A percentile compares a stretch with the other conserved stretches of the same genome.
These are phyloP conservation scores for Plasmodium falciparum DNA, from an alignment of 169 alveolate species.

Conservation along the genomic window DNA sequence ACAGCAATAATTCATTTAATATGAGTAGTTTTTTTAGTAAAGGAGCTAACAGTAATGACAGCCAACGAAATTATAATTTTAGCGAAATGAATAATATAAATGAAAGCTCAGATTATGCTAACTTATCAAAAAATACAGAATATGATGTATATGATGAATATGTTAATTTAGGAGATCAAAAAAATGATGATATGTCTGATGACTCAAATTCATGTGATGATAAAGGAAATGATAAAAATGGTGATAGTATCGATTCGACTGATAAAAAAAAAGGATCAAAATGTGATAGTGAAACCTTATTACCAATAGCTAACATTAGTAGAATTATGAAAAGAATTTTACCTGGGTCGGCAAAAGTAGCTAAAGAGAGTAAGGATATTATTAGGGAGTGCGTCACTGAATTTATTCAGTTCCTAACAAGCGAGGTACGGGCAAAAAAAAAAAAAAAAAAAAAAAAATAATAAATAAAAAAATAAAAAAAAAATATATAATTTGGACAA, in stretches of 20 bases:
- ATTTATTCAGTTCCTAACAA: slow-evolving; percentile 94
- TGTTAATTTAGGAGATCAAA: slow-evolving; percentile 5
- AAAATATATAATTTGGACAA: background rate
- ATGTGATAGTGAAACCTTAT: slow-evolving; percentile 68
- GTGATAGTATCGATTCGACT: slow-evolving; percentile 1
- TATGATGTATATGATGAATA: slow-evolving; percentile 35
- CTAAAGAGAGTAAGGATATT: slow-evolving; percentile 96
- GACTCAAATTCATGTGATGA: slow-evolving; percentile 40
- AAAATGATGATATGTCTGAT: slow-evolving; percentile 49
- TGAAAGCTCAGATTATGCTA: slow-evolving; percentile 6
- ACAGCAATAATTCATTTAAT: background rate
- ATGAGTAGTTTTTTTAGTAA: background rate
- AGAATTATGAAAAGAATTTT: slow-evolving; percentile 95
- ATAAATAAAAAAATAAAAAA: background rate
- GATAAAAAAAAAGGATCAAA: slow-evolving; percentile 32
- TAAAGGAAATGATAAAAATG: slow-evolving; percentile 14
- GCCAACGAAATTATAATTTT: background rate
- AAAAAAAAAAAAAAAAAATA: background rate
- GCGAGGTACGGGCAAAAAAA: slow-evolving; percentile 85
- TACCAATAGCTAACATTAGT: slow-evolving; percentile 96
- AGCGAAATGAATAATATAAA: slow-evolving; percentile 1
- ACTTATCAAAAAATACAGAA: background rate
- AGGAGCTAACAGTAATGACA: background rate
- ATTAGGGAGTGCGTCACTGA: slow-evolving; percentile 96
- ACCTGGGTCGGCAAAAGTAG: slow-evolving; percentile 93